Evolutionary conservation across 1,284 basidiomycete species (phyloP).

Genomic region (Cutaneotrichosporon cavernicola): DNA sequence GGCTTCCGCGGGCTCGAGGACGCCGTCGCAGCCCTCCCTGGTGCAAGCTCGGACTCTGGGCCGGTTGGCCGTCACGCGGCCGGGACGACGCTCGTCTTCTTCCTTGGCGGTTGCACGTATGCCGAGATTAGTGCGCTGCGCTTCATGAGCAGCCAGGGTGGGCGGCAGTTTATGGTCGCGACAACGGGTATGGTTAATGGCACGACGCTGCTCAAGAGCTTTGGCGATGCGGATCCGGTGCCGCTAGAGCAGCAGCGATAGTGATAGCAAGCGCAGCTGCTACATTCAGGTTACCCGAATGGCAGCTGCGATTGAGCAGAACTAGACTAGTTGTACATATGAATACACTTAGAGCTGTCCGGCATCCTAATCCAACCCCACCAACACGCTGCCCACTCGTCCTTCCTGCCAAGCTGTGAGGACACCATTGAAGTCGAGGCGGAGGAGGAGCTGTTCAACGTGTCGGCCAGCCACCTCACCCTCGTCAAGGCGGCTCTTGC

Average conservation of each 20-base stretch:
- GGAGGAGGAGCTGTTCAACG: conserved; percentile 74
- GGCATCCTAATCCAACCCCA: not conserved
- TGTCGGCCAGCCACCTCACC: conserved; percentile 66
- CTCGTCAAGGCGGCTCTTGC: conserved; percentile 47
- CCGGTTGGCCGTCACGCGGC: not conserved
- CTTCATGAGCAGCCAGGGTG: conserved; percentile 80
- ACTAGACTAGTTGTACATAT: conserved; percentile 12
- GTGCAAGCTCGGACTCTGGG: conserved; percentile 77
- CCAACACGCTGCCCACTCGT: conserved; percentile 2
- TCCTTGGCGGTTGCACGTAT: conserved; percentile 97
- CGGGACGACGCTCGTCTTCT: conserved; percentile 87
- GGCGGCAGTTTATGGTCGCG: conserved; percentile 76
- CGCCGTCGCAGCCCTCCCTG: conserved; percentile 73
- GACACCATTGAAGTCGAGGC: conserved; percentile 79
- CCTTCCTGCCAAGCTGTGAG: conserved; percentile 60
- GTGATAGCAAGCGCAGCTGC: not conserved
- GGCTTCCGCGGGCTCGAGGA: conserved; percentile 99
- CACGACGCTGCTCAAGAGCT: conserved; percentile 34
- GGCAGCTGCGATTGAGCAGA: not conserved
- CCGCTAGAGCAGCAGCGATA: conserved; percentile 11
- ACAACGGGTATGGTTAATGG: conserved; percentile 86
- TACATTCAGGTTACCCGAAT: not conserved
- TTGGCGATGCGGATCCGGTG: conserved; percentile 23
- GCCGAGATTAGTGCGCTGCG: conserved; percentile 93
- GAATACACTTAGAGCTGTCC: conserved; percentile 7